Conservation (phyloP, 2,329 filamentous ascomycete genomes). For the Orbilia javanica region DNA sequence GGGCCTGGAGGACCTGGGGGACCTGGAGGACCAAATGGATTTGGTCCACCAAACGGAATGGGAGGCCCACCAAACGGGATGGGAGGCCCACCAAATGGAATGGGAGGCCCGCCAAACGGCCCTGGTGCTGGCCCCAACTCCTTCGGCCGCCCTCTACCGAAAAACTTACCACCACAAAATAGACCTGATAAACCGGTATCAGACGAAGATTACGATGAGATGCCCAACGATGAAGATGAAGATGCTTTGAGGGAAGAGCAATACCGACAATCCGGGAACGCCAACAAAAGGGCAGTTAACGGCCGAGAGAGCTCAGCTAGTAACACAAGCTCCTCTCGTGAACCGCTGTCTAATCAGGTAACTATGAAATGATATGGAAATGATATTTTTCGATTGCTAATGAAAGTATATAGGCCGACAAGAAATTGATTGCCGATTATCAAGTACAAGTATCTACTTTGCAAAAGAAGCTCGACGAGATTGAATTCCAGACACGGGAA, state of each 20-base stretch:
- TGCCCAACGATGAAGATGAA: conserved; percentile 71
- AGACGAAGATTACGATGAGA: conserved; percentile 92
- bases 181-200: conserved; percentile 81
- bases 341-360: conserved; percentile 65
- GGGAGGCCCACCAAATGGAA: conserved; percentile 29
- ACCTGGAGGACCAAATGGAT: background rate
- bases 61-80: conserved; percentile 54
- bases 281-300: conserved; percentile 64
- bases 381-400: background rate
- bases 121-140: conserved; percentile 45
- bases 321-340: conserved; percentile 67
- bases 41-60: conserved; percentile 26
- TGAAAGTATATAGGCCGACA: conserved; percentile 70
- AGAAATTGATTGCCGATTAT: conserved; percentile 81
- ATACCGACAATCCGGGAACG: conserved; percentile 58
- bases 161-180: conserved; percentile 87
- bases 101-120: conserved; percentile 39
- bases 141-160: conserved; percentile 78
- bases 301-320: conserved; percentile 66
- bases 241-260: conserved; percentile 74
- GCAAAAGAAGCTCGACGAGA: conserved; percentile 77
- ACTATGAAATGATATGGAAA: background rate
- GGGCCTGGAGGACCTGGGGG: conserved; percentile 54
- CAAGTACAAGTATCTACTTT: conserved; percentile 81
- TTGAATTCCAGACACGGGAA: conserved; percentile 77